phyloP scores from a whole-genome alignment of 768 basidiomycete species.

The Lentinula sp. region DNA sequence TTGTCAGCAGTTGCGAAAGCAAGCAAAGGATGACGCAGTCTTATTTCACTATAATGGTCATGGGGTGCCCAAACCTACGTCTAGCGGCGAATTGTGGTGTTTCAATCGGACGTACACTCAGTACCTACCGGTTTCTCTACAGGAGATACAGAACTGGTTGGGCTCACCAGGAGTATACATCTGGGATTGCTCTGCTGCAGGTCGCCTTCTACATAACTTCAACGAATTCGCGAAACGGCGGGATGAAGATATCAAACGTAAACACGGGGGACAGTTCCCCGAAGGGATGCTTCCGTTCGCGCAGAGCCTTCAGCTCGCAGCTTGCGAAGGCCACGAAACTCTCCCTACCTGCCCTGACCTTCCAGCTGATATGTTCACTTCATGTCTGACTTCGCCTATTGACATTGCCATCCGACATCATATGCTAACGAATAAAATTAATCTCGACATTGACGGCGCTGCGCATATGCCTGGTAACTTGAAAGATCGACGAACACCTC shows the following conservation, averaged over 20 bases:
- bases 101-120: conserved; percentile 97
- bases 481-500: conserved; percentile 91
- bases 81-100: conserved; percentile 96
- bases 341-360: conserved; percentile 94
- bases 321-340: conserved; percentile 86
- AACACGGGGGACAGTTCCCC: conserved; percentile 53
- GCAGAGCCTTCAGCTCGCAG: conserved; percentile 91
- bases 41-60: conserved; percentile 99
- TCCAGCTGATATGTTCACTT: conserved; percentile 96
- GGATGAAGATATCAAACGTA: conserved; percentile 57
- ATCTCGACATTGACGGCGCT: conserved; percentile 87
- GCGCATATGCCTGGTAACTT: conserved; percentile 80
- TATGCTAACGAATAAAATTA: conserved; percentile 79
- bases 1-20: conserved; percentile 75
- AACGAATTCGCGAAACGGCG: conserved; percentile 71
- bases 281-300: conserved; percentile 65
- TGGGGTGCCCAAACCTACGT: conserved; percentile 94
- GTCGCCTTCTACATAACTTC: conserved; percentile 88
- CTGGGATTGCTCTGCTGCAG: conserved; percentile 99
- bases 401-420: conserved; percentile 95
- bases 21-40: conserved; percentile 89
- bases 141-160: conserved; percentile 90
- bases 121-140: conserved; percentile 94
- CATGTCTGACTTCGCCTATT: conserved; percentile 95
- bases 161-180: conserved; percentile 95